A percentile compares a stretch with the other conserved stretches of the same genome.
These are phyloP conservation scores for Fusarium zealandicum DNA, from an alignment of 2,329 filamentous ascomycete genomes.

Conservation along the genomic window DNA sequence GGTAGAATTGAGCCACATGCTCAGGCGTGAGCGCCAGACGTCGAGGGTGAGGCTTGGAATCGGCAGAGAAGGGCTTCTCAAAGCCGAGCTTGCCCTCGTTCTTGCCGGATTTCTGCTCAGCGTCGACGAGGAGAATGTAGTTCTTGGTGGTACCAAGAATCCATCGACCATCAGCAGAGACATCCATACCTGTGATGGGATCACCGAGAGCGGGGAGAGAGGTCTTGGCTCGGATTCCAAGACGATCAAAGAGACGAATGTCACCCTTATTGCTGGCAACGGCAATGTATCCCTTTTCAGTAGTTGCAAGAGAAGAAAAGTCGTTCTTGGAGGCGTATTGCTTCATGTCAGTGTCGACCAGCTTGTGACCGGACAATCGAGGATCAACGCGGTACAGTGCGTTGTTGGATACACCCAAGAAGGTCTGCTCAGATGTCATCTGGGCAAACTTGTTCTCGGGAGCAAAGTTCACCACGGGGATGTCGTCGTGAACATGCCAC, in stretches of 20 bases:
- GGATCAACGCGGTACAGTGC: slow-evolving; percentile 94
- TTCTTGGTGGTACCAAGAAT: slow-evolving; percentile 92
- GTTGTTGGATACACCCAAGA: slow-evolving; percentile 91
- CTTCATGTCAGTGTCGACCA: slow-evolving; percentile 92
- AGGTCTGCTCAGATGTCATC: slow-evolving; percentile 94
- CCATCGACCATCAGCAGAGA: slow-evolving; percentile 95
- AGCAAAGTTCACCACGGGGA: slow-evolving; percentile 88
- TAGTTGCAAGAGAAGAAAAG: slow-evolving; percentile 93
- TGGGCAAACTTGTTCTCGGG: slow-evolving; percentile 98
- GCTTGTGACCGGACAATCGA: slow-evolving; percentile 86
- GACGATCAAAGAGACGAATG: slow-evolving; percentile 92
- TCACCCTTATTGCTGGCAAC: slow-evolving; percentile 98
- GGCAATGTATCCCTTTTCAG: slow-evolving; percentile 94
- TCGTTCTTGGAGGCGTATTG: slow-evolving; percentile 98
- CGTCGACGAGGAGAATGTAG: slow-evolving; percentile 92
- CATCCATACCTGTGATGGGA: slow-evolving; percentile 91
- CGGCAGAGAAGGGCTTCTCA: slow-evolving; percentile 89
- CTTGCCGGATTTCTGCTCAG: slow-evolving; percentile 89
- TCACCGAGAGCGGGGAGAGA: slow-evolving; percentile 95
- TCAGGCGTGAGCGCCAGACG: slow-evolving; percentile 87
- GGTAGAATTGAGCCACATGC: slow-evolving; percentile 96
- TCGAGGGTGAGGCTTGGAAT: slow-evolving; percentile 90
- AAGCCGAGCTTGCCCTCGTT: slow-evolving; percentile 99
- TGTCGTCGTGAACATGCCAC: slow-evolving; percentile 98
- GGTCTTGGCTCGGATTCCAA: slow-evolving; percentile 97